These are phyloP conservation scores for Lanmaoa pseudosensibilis DNA, from an alignment of 768 basidiomycete species.

Conservation along the genomic window DNA sequence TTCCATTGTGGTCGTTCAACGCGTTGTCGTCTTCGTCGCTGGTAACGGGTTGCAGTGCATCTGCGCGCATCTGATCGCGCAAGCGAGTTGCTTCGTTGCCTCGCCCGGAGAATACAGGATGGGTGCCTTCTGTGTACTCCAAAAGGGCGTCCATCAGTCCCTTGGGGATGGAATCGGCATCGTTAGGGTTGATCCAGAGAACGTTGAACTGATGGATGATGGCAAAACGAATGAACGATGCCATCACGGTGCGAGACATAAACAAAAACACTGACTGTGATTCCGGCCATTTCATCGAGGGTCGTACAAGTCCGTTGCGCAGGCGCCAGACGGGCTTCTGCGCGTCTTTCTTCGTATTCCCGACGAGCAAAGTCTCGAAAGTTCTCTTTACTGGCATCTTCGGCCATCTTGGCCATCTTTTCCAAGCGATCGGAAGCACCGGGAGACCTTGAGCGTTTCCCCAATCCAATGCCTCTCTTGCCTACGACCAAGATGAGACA, in stretches of 20 bases:
- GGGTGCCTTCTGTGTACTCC: constrained; percentile 35
- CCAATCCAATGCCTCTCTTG: constrained; percentile 72
- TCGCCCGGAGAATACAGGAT: constrained; percentile 9
- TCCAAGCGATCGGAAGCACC: constrained; percentile 60
- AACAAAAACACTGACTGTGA: constrained; percentile 37
- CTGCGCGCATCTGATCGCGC: constrained; percentile 70
- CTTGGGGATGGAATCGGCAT: constrained; percentile 63
- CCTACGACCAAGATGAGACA: constrained; percentile 44
- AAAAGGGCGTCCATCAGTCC: constrained; percentile 60
- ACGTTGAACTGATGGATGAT: constrained; percentile 65
- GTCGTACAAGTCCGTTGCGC: constrained; percentile 74
- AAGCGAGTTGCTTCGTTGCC: constrained; percentile 46
- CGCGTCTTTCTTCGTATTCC: constrained; percentile 75
- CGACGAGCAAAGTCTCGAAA: constrained; percentile 71
- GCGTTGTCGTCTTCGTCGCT: constrained; percentile 37
- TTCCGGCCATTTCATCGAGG: constrained; percentile 73
- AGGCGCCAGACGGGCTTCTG: constrained; percentile 65
- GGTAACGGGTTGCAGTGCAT: constrained; percentile 57
- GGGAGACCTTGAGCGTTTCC: constrained; percentile 69
- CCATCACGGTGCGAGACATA: neutral
- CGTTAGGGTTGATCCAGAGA: constrained; percentile 71
- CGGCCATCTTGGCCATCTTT: constrained; percentile 69
- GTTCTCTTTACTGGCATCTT: constrained; percentile 49
- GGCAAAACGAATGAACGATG: constrained; percentile 6
- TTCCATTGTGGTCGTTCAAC: constrained; percentile 16